These are phyloP conservation scores for Globisporangium nodosum DNA, from an alignment of 352 stramenopile species.

Conservation along the genomic window DNA sequence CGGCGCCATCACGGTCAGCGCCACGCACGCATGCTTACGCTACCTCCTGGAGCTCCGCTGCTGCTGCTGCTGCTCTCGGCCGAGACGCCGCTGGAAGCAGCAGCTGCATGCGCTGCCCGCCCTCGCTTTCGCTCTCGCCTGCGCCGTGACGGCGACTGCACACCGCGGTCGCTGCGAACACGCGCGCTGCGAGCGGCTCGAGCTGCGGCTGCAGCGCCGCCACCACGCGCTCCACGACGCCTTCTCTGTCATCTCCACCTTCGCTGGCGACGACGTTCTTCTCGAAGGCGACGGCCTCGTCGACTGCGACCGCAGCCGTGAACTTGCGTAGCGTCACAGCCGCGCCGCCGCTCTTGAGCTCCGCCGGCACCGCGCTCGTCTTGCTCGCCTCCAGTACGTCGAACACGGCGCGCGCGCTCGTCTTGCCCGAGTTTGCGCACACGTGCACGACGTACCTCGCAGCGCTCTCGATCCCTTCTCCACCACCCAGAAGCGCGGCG, in stretches of 20 bases:
- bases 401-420: slow-evolving; percentile 13
- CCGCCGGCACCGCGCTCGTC: slow-evolving; percentile 13
- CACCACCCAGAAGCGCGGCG: neutral
- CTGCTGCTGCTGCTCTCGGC: neutral
- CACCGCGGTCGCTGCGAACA: slow-evolving; percentile 33
- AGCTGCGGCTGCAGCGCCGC: slow-evolving; percentile 45
- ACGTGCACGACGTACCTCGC: slow-evolving; percentile 45
- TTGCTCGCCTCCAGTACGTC: slow-evolving; percentile 38
- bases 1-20: neutral
- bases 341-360: slow-evolving; percentile 19
- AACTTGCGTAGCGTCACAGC: slow-evolving; percentile 29
- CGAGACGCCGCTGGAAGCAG: slow-evolving; percentile 16
- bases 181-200: slow-evolving; percentile 33
- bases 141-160: slow-evolving; percentile 5
- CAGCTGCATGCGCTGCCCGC: slow-evolving; percentile 31
- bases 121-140: neutral
- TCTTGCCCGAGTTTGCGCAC: slow-evolving; percentile 13
- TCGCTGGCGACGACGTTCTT: neutral
- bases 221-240: slow-evolving; percentile 30
- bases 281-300: slow-evolving; percentile 31
- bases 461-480: slow-evolving; percentile 2
- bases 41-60: neutral
- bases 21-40: no score
- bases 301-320: slow-evolving; percentile 32
- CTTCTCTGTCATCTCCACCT: neutral